Conservation (phyloP, 1,284 basidiomycete species). For the Malassezia brasiliensis region DNA sequence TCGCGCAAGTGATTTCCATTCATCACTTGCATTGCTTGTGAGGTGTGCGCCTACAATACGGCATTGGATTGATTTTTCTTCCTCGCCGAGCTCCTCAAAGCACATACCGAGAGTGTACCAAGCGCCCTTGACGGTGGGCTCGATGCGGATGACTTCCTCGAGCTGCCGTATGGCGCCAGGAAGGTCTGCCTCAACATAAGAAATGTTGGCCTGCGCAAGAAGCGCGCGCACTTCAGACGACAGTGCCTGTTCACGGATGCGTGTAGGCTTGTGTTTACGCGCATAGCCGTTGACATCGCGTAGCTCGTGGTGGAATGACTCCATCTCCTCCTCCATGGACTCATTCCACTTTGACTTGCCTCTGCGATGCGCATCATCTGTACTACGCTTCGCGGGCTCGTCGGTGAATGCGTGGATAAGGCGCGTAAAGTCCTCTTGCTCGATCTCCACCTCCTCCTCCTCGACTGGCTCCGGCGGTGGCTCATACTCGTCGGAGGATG, state of each 20-base stretch:
- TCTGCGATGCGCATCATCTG: too few relatives aligned
- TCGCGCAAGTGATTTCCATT: conserved; percentile 67
- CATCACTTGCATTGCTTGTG: conserved; percentile 63
- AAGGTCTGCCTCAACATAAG: conserved; percentile 65
- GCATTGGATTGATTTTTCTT: conserved; percentile 63
- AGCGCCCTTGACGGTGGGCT: conserved; percentile 70
- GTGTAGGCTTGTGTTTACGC: conserved; percentile 22
- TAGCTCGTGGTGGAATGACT: conserved; percentile 38
- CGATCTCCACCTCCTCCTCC: conserved; percentile 23
- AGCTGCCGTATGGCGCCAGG: conserved; percentile 66
- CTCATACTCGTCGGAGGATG: conserved; percentile 21
- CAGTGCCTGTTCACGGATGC: conserved; percentile 49
- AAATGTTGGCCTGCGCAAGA: conserved; percentile 76
- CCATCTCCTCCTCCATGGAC: conserved; percentile 34
- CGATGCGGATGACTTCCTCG: conserved; percentile 84
- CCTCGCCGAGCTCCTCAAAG: conserved; percentile 24
- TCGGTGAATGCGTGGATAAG: conserved; percentile 29
- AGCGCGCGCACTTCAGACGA: conserved; percentile 71
- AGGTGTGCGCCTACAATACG: conserved; percentile 84
- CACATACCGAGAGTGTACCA: conserved; percentile 73
- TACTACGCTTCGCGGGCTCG: conserved; percentile 14
- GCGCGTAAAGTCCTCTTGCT: conserved; percentile 26
- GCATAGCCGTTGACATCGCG: conserved; percentile 28
- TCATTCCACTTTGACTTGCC: conserved; percentile 22
- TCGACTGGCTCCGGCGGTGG: conserved; percentile 12